Conservation (phyloP, 768 basidiomycete species). For the Lyophyllum shimeji region DNA sequence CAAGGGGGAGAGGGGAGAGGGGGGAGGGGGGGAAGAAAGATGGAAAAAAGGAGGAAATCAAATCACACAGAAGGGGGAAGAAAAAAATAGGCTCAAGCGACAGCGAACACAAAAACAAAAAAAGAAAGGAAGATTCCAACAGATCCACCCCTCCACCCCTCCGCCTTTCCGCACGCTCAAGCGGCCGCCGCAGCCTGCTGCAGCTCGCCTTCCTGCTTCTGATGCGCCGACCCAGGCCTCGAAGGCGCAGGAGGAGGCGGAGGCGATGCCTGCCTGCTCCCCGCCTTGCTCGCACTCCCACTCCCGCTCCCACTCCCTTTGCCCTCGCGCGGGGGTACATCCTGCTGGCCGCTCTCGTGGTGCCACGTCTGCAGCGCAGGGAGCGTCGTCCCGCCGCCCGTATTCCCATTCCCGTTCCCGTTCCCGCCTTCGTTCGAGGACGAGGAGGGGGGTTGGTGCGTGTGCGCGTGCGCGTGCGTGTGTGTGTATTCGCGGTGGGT, state of each 20-base stretch:
- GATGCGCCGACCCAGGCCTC: not conserved
- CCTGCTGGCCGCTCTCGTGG: not conserved
- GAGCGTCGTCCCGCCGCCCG: conserved; percentile 35
- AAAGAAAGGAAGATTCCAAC: not conserved
- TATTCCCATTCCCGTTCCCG: not conserved
- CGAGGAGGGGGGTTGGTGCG: no score
- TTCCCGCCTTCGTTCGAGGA: conserved; percentile 11
- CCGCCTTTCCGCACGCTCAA: not conserved
- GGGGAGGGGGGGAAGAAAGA: not conserved
- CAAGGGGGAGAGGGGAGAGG: not conserved
- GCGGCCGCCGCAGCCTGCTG: not conserved
- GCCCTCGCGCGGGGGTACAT: not conserved
- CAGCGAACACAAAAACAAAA: not conserved
- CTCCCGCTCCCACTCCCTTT: not conserved
- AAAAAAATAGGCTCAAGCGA: not conserved
- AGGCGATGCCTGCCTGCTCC: not conserved
- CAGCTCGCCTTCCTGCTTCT: not conserved
- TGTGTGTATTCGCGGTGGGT: conserved; percentile 27
- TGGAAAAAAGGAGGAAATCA: not conserved
- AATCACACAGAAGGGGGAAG: not conserved
- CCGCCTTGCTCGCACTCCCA: not conserved
- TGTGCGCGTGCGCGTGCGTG: no score
- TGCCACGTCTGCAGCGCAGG: conserved; percentile 52
- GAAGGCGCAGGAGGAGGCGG: not conserved
- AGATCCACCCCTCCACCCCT: not conserved